Percentiles rank a stretch among this genome's conserved stretches.
Conservation (phyloP, 75 land plant species). For the Sequoiadendron giganteum region DNA sequence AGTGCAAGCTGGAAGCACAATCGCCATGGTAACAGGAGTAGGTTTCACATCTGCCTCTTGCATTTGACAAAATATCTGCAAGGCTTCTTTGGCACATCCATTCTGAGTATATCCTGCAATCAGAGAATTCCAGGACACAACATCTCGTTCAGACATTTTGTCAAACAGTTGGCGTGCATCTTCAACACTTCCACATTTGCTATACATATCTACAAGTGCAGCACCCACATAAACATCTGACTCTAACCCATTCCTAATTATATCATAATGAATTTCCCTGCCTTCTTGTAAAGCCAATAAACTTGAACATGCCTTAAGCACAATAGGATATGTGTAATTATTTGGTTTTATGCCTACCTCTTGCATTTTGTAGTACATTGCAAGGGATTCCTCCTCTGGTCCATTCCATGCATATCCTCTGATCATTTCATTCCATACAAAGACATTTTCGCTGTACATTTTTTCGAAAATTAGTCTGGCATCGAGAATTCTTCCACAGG, state of each 20-base stretch:
- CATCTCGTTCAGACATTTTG: conserved; percentile 20
- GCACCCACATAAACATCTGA: conserved; percentile 30
- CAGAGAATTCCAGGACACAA: conserved; percentile 37
- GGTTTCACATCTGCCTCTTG: conserved; percentile 13
- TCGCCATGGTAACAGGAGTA: conserved; percentile 24
- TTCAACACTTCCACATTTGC: conserved; percentile 19
- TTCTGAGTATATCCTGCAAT: conserved; percentile 19
- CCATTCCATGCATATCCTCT: conserved; percentile 32
- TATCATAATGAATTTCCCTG: conserved; percentile 18
- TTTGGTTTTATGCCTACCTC: conserved; percentile 19
- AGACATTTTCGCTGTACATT: conserved; percentile 17
- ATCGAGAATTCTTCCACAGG: neutral
- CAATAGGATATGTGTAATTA: conserved; percentile 23
- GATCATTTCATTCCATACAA: conserved; percentile 39
- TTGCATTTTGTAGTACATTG: conserved; percentile 22
- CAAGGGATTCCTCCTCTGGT: conserved; percentile 20
- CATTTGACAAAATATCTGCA: conserved; percentile 18
- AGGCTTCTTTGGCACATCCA: conserved; percentile 18
- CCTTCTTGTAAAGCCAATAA: conserved; percentile 15
- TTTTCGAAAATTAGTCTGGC: conserved; percentile 6
- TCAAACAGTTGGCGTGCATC: conserved; percentile 29
- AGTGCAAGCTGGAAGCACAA: neutral
- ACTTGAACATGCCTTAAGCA: conserved; percentile 30
- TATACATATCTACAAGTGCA: conserved; percentile 35
- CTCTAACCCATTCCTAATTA: conserved; percentile 23